Conservation (phyloP, 2,329 filamentous ascomycete genomes). For the Colletotrichum acutatum region DNA sequence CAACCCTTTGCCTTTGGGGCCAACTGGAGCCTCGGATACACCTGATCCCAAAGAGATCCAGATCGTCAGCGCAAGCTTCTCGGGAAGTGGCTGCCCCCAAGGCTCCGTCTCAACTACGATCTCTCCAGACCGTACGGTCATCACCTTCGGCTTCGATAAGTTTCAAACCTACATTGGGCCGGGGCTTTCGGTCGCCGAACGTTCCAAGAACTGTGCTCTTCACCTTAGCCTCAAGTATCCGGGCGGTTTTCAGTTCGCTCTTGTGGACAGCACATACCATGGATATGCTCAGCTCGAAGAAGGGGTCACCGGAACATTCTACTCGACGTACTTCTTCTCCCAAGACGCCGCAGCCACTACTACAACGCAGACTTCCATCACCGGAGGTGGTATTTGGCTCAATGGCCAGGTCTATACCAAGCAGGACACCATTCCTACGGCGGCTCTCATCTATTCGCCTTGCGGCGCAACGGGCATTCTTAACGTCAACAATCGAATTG, state of each 20-base stretch:
- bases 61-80: slow-evolving; percentile 52
- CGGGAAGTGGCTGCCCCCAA: slow-evolving; percentile 57
- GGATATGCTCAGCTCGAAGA: slow-evolving; percentile 58
- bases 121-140: slow-evolving; percentile 55
- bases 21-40: slow-evolving; percentile 44
- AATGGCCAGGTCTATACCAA: slow-evolving; percentile 59
- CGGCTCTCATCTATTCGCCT: slow-evolving; percentile 56
- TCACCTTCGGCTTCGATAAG: slow-evolving; percentile 58
- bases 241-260: slow-evolving; percentile 57
- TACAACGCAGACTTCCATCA: slow-evolving; percentile 55
- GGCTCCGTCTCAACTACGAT: slow-evolving; percentile 54
- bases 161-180: slow-evolving; percentile 61
- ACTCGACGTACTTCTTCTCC: slow-evolving; percentile 60
- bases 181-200: slow-evolving; percentile 47
- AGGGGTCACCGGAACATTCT: slow-evolving; percentile 56
- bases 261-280: slow-evolving; percentile 60
- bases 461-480: slow-evolving; percentile 58
- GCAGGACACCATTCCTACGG: slow-evolving; percentile 55
- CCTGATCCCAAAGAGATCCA: slow-evolving; percentile 54
- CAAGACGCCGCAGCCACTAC: slow-evolving; percentile 56
- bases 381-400: slow-evolving; percentile 54
- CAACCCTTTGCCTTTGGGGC: slow-evolving; percentile 46
- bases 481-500: slow-evolving; percentile 53
- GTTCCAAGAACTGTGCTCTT: slow-evolving; percentile 60
- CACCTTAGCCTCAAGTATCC: slow-evolving; percentile 59